Base-by-base conservation (phyloP, 768 basidiomycete species). In the Mrakia gelida region DNA sequence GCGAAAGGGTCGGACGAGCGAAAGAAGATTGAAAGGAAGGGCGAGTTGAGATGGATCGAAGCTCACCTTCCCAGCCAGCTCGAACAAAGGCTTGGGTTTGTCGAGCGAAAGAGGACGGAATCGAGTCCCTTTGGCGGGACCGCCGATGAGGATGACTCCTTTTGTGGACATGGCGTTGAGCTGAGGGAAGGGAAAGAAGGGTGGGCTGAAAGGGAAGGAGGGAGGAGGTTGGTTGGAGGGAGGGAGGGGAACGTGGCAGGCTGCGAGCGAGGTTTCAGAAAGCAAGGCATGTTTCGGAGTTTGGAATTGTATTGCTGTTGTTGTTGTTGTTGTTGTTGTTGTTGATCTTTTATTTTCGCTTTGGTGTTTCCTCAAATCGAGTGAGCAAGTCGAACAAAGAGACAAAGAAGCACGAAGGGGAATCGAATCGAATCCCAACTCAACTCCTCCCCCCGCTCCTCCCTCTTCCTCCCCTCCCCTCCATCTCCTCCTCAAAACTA, bases 31-130 rank as follows among this genome's bases (percentile, higher is more conserved):
- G 11, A 30, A 0, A 49, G n/a, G 15, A 28, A n/a, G 67, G 2
- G 59, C 6, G 15, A 16, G 67, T n/a, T 18, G 23, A 54, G 49
- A 43, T 16, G 15, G 52, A 79, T 23, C 21, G 26, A 2, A n/a
- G 45, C 81, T 76, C 30, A 84, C 84, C 83, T 84, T 85, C 71
- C 86, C 86, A 41, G 85, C 86, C 72, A 86, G 83, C 26, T 83
- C 83, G 65, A 87, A 83, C 9, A 87, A 82, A 4, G 86, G 86
- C 81, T 86, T 87, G 43, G 85, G 84, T 71, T 82, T 82, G 78
- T 67, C 70, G 56, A 79, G 78, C 0, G 78, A 79, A 21, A 79
- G 59, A 32, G 78, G 78, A 34, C 78, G 67, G 75, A 79, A 79
- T 16, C 78, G 73, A 1, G 78, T 79, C 21, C 78, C 77, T 62